These are phyloP conservation scores for Astrephomene gubernaculifera DNA, from an alignment of 139 green algal genomes.

Conservation along the genomic window DNA sequence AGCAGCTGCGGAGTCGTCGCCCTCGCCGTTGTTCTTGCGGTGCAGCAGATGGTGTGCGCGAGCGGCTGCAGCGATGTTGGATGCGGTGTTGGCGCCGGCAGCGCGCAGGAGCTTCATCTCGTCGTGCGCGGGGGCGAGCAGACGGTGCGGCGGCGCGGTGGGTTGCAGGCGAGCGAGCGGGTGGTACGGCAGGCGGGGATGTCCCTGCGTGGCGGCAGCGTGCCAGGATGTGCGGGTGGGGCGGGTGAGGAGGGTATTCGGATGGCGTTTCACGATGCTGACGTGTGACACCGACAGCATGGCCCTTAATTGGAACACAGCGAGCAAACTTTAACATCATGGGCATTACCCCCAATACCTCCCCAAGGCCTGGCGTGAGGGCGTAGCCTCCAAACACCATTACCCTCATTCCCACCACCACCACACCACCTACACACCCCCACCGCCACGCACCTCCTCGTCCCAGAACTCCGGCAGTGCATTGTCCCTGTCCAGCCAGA, in stretches of 20 bases:
- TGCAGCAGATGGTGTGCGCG: too few relatives aligned
- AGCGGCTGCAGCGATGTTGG: too few relatives aligned
- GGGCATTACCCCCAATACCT: too few relatives aligned
- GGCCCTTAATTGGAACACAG: too few relatives aligned
- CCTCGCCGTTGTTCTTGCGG: not conserved
- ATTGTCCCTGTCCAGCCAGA: constrained; percentile 58
- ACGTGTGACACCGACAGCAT: too few relatives aligned
- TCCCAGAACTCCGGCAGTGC: constrained; percentile 51
- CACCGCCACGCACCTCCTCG: not conserved
- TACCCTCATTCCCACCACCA: not conserved
- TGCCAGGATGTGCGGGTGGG: too few relatives aligned
- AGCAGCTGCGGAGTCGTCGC: too few relatives aligned
- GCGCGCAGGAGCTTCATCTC: constrained; percentile 41
- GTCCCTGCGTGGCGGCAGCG: not conserved
- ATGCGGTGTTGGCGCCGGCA: not conserved
- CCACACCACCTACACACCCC: not conserved
- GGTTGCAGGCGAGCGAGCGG: constrained; percentile 53
- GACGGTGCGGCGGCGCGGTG: constrained; percentile 18
- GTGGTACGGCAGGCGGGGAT: constrained; percentile 40
- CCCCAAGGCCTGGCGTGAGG: too few relatives aligned
- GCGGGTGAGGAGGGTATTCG: too few relatives aligned
- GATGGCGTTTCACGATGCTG: too few relatives aligned
- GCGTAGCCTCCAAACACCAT: too few relatives aligned
- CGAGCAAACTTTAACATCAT: too few relatives aligned
- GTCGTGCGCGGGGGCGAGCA: constrained; percentile 13